Conservation (phyloP, 2,329 filamentous ascomycete genomes). For the Bimuria novae-zelandiae region DNA sequence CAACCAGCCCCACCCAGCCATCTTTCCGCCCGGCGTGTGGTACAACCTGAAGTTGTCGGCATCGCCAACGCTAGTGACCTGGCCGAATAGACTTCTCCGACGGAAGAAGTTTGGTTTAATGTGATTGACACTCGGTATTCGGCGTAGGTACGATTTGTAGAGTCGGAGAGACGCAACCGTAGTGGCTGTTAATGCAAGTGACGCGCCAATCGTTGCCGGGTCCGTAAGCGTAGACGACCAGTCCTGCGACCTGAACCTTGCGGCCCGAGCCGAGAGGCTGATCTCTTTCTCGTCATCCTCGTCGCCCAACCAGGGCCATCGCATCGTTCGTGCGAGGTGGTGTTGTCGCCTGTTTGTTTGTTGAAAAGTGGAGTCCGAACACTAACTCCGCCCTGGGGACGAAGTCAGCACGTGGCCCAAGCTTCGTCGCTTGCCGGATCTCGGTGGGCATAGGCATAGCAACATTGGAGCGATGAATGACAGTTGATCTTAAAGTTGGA, state of each 20-base stretch:
- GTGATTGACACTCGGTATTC: conserved; percentile 77
- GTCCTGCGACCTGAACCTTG: conserved; percentile 40
- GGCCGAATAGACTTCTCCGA: conserved; percentile 76
- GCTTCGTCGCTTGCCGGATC: conserved; percentile 7
- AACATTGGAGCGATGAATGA: no score
- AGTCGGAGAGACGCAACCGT: conserved; percentile 61
- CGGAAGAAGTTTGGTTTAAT: conserved; percentile 78
- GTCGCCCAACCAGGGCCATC: conserved; percentile 48
- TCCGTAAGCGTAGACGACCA: conserved; percentile 62
- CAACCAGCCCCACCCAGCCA: conserved; percentile 92
- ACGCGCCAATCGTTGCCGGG: conserved; percentile 59
- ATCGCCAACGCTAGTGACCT: conserved; percentile 92
- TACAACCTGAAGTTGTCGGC: conserved; percentile 94
- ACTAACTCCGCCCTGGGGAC: conserved; percentile 4
- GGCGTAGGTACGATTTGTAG: conserved; percentile 75
- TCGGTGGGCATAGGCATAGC: no score
- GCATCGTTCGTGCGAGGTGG: conserved; percentile 42
- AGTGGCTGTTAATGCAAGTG: conserved; percentile 59
- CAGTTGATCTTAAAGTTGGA: no score
- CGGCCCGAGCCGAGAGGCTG: conserved; percentile 50
- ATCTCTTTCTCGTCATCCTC: conserved; percentile 36
- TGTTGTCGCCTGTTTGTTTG: conserved; percentile 12
- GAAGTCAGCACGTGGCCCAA: conserved; percentile 6
- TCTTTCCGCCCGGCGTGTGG: conserved; percentile 88
- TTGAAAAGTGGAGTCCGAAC: conserved; percentile 5